phyloP scores from a whole-genome alignment of 129 eudicot species.

The sunflower (Helianthus annuus) region HanXRQr2.0-SUNRISE NC_035442.2:23142381-23142880 shows the following conservation, averaged over 20 bases:
- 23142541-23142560: conserved; percentile 38
- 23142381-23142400: no score
- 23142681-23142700: conserved; percentile 1
- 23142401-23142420: no score
- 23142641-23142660: conserved; percentile 20
- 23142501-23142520: no score
- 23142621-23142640: neutral
- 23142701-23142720: neutral
- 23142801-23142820: neutral
- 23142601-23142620: neutral
- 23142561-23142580: conserved; percentile 5
- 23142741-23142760: neutral
- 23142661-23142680: conserved; percentile 11
- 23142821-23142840: neutral
- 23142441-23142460: no score
- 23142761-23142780: neutral
- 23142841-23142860: neutral
- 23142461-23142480: no score
- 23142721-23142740: neutral
- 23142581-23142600: neutral
- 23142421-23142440: no score
- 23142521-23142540: no score
- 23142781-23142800: neutral
- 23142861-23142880: neutral
- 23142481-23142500: no score